phyloP scores from a whole-genome alignment of 1,284 basidiomycete genomes.

The Fomitopsis palustris region DNA sequence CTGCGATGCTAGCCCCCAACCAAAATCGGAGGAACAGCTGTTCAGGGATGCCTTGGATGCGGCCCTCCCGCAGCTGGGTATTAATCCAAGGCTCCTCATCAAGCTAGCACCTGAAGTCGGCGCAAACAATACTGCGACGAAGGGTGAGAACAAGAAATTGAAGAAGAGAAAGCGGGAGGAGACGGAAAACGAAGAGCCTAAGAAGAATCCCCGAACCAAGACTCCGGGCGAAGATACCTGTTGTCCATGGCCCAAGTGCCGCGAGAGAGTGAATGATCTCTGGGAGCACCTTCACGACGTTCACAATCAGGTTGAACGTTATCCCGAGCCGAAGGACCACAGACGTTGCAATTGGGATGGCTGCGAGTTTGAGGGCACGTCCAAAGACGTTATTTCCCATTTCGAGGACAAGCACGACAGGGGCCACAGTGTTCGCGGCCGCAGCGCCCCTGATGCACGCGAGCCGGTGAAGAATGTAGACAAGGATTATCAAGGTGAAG shows the following conservation, averaged over 20 bases:
- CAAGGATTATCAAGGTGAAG: not conserved
- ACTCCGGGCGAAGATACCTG: not conserved
- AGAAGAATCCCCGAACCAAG: not conserved
- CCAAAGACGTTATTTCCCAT: not conserved
- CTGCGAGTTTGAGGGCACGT: not conserved
- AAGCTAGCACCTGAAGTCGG: no score
- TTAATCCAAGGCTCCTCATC: no score
- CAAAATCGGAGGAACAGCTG: no score
- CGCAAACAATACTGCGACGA: no score
- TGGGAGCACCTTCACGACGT: not conserved
- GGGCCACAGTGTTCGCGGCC: not conserved
- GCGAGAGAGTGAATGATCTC: not conserved
- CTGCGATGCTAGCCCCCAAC: no score
- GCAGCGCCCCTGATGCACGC: not conserved
- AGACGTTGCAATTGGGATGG: not conserved
- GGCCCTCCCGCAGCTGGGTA: no score
- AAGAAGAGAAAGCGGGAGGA: not conserved
- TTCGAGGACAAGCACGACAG: not conserved
- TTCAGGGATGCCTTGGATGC: no score
- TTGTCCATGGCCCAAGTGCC: not conserved
- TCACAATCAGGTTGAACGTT: not conserved
- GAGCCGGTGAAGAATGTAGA: not conserved
- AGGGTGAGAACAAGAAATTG: not conserved
- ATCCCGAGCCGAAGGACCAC: not conserved
- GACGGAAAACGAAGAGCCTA: not conserved